phyloP scores from a whole-genome alignment of 805 yeast genomes.

The Candida ipomoeae region DNA sequence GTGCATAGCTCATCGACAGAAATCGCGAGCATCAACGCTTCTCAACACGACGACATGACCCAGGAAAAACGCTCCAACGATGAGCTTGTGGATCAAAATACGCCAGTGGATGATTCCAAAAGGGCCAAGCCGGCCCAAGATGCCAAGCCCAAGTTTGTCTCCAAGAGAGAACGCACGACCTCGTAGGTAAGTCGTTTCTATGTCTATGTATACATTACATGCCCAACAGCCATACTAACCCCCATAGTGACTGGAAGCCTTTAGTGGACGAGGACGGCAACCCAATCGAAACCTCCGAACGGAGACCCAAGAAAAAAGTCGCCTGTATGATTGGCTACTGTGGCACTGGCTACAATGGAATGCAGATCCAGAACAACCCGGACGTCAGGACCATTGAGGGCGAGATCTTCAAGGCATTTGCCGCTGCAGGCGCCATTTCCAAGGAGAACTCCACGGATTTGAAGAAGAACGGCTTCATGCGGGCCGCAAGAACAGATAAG shows the following conservation, averaged over 20 bases:
- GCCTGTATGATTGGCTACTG: slow-evolving; percentile 91
- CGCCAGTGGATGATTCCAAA: slow-evolving; percentile 6
- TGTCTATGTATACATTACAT: neutral
- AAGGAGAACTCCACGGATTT: slow-evolving; percentile 83
- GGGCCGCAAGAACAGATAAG: slow-evolving; percentile 87
- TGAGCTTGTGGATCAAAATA: slow-evolving; percentile 12
- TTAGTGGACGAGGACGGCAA: slow-evolving; percentile 60
- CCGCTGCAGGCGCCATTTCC: slow-evolving; percentile 84
- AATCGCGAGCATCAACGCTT: neutral
- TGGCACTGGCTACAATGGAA: slow-evolving; percentile 95
- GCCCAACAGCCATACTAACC: slow-evolving; percentile 5
- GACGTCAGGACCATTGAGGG: slow-evolving; percentile 88
- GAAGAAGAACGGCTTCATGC: slow-evolving; percentile 81
- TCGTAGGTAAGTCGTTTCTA: slow-evolving; percentile 55
- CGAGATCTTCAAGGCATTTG: slow-evolving; percentile 76
- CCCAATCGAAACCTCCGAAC: slow-evolving; percentile 51
- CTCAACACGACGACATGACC: slow-evolving; percentile 8
- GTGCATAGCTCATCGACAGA: neutral
- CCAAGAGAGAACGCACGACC: slow-evolving; percentile 33
- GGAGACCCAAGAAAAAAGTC: slow-evolving; percentile 84
- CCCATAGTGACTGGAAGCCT: slow-evolving; percentile 33
- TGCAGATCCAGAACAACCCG: slow-evolving; percentile 79
- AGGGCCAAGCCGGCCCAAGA: slow-evolving; percentile 8
- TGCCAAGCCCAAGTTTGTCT: slow-evolving; percentile 9
- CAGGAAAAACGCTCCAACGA: slow-evolving; percentile 12